phyloP scores from a whole-genome alignment of 75 land plant species.

The Chamaecyparis obtusa region DNA sequence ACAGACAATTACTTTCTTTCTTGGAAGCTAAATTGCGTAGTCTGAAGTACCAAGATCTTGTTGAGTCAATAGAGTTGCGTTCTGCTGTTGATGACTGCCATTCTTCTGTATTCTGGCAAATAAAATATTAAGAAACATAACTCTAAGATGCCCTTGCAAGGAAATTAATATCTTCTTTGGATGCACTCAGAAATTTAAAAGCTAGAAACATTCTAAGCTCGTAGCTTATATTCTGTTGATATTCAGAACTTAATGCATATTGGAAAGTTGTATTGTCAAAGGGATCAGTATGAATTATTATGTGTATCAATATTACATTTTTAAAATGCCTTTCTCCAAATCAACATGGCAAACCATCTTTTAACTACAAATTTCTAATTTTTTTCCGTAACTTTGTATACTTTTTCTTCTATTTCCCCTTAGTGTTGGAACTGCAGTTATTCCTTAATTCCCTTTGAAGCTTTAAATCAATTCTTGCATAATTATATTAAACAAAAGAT shows the following conservation, averaged over 20 bases:
- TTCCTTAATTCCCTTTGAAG: not conserved
- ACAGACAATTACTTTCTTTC: constrained; percentile 43
- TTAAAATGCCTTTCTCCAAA: not conserved
- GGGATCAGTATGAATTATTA: not conserved
- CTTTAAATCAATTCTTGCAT: not conserved
- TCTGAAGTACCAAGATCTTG: constrained; percentile 12
- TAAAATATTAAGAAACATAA: constrained; percentile 43
- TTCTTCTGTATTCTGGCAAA: constrained; percentile 67
- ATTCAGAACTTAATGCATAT: not conserved
- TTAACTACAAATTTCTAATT: no score
- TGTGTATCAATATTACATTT: not conserved
- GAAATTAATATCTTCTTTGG: not conserved
- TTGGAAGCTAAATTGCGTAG: constrained; percentile 34
- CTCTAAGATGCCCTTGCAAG: not conserved
- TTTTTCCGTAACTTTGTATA: no score
- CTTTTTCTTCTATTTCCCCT: not conserved
- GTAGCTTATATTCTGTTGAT: not conserved
- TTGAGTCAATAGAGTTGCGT: constrained; percentile 25
- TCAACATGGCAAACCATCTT: not conserved
- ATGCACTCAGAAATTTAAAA: not conserved
- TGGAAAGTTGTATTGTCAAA: not conserved
- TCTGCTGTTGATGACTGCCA: constrained; percentile 76
- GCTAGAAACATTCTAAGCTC: not conserved
- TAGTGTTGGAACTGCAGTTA: not conserved
- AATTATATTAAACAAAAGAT: not conserved